Base-by-base conservation (phyloP, 2,329 filamentous ascomycete genomes). In the Emergomyces pasteurianus region DNA sequence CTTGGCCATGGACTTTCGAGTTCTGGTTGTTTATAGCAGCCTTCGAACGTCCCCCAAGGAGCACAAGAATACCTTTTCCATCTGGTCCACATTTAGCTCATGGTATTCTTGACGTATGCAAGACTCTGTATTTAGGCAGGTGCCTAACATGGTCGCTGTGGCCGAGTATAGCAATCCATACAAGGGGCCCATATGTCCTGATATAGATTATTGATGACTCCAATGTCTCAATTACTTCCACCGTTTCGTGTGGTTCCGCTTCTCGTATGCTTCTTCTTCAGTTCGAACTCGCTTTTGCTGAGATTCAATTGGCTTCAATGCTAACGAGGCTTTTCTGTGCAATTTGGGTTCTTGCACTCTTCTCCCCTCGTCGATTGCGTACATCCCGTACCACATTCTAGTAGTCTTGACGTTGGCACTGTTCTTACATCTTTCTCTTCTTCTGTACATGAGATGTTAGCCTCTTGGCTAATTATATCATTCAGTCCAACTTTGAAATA, bases 41-140 rank as follows among this genome's bases (percentile, higher is more conserved):
- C 40, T 46, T 18, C 46, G n/a, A n/a, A 49, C 46, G 23, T 12
- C 3, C 10, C 38, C n/a, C 40, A 57, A 43, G 36, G 40, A 34
- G 46, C 53, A 46, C 54, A 46, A 12, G 18, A 26, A 43, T 57
- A 21, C 26, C 10, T 23, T 7, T n/a, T 34, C 26, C 16, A n/a
- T 46, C 21, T 34, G 6, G 6, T 40, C 31, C 18, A 23, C 21
- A 36, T 55, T 55, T 14, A 9, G 31, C 9, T 40, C 21, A 55
- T 55, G 52, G n/a, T 55, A 55, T 55, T 54, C 52, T 54, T 36
- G 28, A 54, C 34, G 38, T 54, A 16, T 40, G 52, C 52, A 55
- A 40, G 34, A 16, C 52, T 12, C 9, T 55, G 3, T 31, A 28
- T 26, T 40, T 36, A 1, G 21, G n/a, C 18, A n/a, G n/a, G 8